phyloP scores from a whole-genome alignment of 176 grass and related monocot species.

The Chrysopogon serrulatus region DNA sequence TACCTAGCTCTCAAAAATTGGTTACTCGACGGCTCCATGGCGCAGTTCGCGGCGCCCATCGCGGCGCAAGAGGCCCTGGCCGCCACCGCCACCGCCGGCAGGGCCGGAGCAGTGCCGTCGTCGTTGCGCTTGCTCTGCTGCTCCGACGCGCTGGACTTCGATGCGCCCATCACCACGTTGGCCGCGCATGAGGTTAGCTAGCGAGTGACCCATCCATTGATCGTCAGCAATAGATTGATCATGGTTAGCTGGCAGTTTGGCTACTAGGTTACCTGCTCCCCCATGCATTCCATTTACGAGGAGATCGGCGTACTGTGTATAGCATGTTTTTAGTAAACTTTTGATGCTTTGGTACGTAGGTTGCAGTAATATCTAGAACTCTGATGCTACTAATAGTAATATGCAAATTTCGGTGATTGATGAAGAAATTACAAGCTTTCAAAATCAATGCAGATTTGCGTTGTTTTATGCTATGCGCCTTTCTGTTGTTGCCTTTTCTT shows the following conservation, averaged over 20 bases:
- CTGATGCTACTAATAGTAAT: too few species aligned
- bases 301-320: not conserved
- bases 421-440: not conserved
- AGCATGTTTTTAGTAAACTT: not conserved
- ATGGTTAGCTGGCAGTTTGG: not conserved
- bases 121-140: slow-evolving; percentile 47
- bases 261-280: not conserved
- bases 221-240: not conserved
- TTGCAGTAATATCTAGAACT: too few species aligned
- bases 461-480: too few species aligned
- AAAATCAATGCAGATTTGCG: too few species aligned
- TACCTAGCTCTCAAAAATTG: too few species aligned
- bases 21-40: slow-evolving; percentile 36
- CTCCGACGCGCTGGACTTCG: slow-evolving; percentile 59
- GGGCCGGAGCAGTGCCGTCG: not conserved
- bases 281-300: not conserved
- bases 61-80: slow-evolving; percentile 35
- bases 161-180: too few species aligned
- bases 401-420: too few species aligned
- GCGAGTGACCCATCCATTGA: not conserved
- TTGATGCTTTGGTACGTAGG: not conserved
- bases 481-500: too few species aligned
- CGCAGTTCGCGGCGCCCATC: slow-evolving; percentile 18
- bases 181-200: not conserved
- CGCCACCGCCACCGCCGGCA: not conserved